phyloP scores from a whole-genome alignment of 805 yeast species.

The Brettanomyces naardenensis region DNA sequence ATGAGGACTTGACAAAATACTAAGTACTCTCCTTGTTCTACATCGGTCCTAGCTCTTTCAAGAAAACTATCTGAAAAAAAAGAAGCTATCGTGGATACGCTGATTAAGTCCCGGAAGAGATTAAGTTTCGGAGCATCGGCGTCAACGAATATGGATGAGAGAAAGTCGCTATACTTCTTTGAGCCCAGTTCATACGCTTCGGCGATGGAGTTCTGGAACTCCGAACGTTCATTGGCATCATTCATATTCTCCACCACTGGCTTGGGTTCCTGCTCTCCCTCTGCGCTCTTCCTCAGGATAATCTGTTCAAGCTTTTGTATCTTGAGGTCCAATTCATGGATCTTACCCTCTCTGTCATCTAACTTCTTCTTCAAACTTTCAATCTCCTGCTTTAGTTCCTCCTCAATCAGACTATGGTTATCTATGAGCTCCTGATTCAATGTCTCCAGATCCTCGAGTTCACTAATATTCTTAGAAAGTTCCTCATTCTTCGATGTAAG shows the following conservation, averaged over 20 bases:
- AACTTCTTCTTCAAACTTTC: slow-evolving; percentile 14
- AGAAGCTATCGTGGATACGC: neutral
- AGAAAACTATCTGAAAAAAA: neutral
- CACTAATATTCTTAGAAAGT: slow-evolving; percentile 32
- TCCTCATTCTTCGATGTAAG: slow-evolving; percentile 26
- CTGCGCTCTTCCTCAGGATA: neutral
- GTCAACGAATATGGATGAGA: neutral
- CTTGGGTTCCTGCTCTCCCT: neutral
- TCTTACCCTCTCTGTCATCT: slow-evolving; percentile 10
- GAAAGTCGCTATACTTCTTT: neutral
- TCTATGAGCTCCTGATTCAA: slow-evolving; percentile 45
- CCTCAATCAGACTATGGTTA: slow-evolving; percentile 28
- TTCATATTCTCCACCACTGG: no score
- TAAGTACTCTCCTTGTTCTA: neutral
- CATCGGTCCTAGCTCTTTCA: neutral
- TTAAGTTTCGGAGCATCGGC: neutral
- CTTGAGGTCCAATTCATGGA: slow-evolving; percentile 17
- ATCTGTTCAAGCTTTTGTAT: slow-evolving; percentile 28
- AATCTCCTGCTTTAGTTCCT: slow-evolving; percentile 34
- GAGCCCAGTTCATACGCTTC: neutral
- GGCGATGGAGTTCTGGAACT: neutral
- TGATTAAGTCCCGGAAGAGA: neutral
- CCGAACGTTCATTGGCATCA: no score
- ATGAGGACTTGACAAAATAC: neutral
- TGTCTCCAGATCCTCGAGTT: slow-evolving; percentile 41